Conservation (phyloP, 306 rosid species). For the Herpetospermum pedunculosum region DNA sequence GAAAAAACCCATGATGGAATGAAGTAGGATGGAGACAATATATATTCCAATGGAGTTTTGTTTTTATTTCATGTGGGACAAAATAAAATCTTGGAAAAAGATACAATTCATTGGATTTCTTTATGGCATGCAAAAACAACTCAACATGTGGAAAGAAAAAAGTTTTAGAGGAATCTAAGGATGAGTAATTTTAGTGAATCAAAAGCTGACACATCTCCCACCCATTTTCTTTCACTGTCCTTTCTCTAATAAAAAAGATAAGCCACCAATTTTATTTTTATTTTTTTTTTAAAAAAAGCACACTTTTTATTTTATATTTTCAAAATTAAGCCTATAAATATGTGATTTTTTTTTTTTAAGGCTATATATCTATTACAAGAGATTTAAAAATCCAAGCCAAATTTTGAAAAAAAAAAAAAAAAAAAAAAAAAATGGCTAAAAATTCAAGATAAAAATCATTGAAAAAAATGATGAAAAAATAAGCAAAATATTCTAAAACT, state of each 20-base stretch:
- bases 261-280: too few species aligned
- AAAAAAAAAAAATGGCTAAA: too few species aligned
- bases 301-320: too few species aligned
- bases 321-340: too few species aligned
- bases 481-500: too few species aligned
- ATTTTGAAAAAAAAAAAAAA: too few species aligned
- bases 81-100: not conserved
- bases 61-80: constrained; percentile 1
- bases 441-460: too few species aligned
- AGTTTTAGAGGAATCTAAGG: constrained; percentile 1
- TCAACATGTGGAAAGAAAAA: constrained; percentile 9
- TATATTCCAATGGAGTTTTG: not conserved
- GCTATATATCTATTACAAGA: too few species aligned
- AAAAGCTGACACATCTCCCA: constrained; percentile 26
- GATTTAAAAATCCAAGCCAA: too few species aligned
- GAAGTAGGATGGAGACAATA: constrained; percentile 9
- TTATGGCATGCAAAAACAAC: not conserved
- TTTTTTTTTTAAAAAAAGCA: too few species aligned
- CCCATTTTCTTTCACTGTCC: not conserved
- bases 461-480: too few species aligned
- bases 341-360: too few species aligned
- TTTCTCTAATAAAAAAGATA: constrained; percentile 14
- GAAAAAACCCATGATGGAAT: not conserved
- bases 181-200: constrained; percentile 15
- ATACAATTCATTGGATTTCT: not conserved